Base-by-base conservation (phyloP, 768 basidiomycete genomes). In the Suillus cothurnatus region DNA sequence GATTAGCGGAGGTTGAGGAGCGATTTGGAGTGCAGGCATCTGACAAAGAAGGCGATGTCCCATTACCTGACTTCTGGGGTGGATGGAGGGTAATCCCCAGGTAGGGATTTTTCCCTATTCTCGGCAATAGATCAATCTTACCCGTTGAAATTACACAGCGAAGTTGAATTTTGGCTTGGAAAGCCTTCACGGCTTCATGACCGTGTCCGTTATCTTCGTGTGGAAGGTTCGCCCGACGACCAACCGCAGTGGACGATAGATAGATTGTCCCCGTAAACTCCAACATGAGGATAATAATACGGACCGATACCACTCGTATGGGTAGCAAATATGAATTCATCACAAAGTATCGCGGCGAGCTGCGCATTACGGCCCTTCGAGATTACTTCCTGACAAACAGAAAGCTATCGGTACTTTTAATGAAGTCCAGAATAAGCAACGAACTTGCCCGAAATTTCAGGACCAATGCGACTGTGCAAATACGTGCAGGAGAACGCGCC, bases 161-260 rank as follows among this genome's bases (percentile, higher is more conserved):
- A 99, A 79, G 83, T 99, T 60, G 97, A 99, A 74, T 98, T 98
- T 76, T 98, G 97, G 97, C 84, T 86, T n/a, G 97, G 97, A 36
- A 92, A 95, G 71, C 93, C 94, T n/a, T 96, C 94, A 31, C 86
- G 97, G 45, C 80, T 98, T 59, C 96, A 98, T 70, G 95, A 98
- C 76, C 89, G 96, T 52, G 86, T 97, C 66, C 87, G 86, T 31
- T 95, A 94, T 75, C 79, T 86, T 59, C 87, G 86, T n/a, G 73
- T 78, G 23, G 80, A 81, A 58, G 81, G 78, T 41, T 79, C 83
- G 19, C 67, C 81, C 0, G 83, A 85, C 15, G 85, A 84, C 52
- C 73, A 79, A 28, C 81, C 86, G 15, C 76, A 76, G 68, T 97
- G 95, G 95, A 87, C 80, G 73, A 86, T 95, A 61, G 89, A 95